Conservation (phyloP, 768 basidiomycete genomes). For the Roridomyces roridus region DNA sequence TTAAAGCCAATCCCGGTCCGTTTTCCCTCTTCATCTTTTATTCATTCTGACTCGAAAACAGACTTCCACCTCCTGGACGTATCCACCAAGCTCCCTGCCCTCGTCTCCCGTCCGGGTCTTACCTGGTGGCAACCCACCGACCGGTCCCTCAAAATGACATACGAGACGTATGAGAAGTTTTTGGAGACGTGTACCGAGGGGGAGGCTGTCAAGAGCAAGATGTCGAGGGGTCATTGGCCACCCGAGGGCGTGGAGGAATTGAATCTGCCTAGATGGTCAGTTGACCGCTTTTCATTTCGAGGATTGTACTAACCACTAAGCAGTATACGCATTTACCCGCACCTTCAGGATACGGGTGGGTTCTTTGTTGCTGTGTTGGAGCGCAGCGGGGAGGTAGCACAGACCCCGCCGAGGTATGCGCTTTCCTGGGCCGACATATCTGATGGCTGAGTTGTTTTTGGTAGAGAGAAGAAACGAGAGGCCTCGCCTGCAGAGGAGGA, state of each 20-base stretch:
- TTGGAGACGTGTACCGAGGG: conserved; percentile 51
- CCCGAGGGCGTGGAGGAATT: conserved; percentile 65
- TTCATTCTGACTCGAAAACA: conserved; percentile 27
- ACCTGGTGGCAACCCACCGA: conserved; percentile 80
- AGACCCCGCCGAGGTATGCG: conserved; percentile 25
- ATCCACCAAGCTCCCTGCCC: conserved; percentile 69
- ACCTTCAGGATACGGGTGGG: conserved; percentile 95
- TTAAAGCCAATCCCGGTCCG: conserved; percentile 73
- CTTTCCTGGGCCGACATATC: background rate
- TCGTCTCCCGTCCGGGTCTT: conserved; percentile 79
- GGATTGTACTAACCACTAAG: background rate
- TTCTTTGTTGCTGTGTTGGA: conserved; percentile 96
- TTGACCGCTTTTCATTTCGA: background rate
- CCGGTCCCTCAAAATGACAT: conserved; percentile 53
- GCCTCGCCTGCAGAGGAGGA: conserved; percentile 35
- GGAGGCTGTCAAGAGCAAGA: conserved; percentile 60
- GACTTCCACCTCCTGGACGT: conserved; percentile 85
- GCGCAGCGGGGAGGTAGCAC: conserved; percentile 38
- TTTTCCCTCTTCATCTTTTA: background rate
- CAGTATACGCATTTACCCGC: conserved; percentile 91
- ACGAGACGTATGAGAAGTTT: conserved; percentile 68
- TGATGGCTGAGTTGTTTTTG: background rate
- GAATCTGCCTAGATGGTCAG: conserved; percentile 77
- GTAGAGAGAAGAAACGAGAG: conserved; percentile 59
- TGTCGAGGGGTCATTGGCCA: conserved; percentile 83